phyloP scores from a whole-genome alignment of 139 green algal species.

The Pseudopediastrum boryanum region DNA sequence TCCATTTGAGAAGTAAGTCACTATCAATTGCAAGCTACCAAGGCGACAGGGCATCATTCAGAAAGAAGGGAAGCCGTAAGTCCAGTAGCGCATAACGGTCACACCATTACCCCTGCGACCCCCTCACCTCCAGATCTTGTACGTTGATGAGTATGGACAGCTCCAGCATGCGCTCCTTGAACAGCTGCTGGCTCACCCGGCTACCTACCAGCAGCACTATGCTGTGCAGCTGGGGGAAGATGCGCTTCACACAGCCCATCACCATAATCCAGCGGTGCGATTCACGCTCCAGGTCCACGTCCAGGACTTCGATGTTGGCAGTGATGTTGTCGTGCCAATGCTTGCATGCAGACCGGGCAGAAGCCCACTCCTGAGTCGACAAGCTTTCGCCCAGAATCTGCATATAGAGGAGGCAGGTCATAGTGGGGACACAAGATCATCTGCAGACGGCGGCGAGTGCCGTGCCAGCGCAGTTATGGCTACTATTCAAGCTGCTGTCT shows the following conservation, averaged over 20 bases:
- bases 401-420: neutral
- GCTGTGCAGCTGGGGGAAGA: constrained; percentile 16
- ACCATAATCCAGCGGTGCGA: constrained; percentile 37
- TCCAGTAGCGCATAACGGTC: no score
- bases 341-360: constrained; percentile 9
- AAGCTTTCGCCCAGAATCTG: neutral
- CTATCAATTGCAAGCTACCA: no score
- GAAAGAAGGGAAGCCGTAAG: no score
- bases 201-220: constrained; percentile 7
- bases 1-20: no score
- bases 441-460: neutral
- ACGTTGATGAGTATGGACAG: constrained; percentile 19
- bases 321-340: constrained; percentile 14
- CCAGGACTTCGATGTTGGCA: neutral
- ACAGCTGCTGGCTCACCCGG: neutral
- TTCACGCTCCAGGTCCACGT: constrained; percentile 26
- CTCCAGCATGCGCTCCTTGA: neutral
- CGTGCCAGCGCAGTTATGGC: neutral
- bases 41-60: no score
- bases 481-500: no score
- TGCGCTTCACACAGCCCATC: constrained; percentile 16
- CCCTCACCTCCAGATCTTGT: neutral
- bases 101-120: no score
- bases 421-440: neutral
- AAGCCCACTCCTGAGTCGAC: constrained; percentile 7